Evolutionary conservation across 2,329 filamentous ascomycete species (phyloP).

Genomic region (Pseudonectria buxi): DNA sequence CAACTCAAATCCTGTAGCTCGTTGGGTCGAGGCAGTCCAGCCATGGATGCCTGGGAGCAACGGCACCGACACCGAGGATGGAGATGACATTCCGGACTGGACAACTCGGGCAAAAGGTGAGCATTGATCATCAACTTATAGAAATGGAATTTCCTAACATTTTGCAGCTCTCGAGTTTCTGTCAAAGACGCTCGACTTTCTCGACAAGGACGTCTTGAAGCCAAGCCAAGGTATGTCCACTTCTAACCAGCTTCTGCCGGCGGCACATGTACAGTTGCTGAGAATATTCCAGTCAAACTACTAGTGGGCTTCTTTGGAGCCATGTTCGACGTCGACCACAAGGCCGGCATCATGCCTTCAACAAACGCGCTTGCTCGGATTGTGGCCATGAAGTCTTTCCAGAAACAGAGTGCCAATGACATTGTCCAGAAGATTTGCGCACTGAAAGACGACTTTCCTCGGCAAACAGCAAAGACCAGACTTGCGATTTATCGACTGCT

Average conservation of each 20-base stretch:
- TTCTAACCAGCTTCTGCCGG: background rate
- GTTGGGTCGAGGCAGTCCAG: slow-evolving; percentile 50
- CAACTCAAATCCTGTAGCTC: slow-evolving; percentile 40
- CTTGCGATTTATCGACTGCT: slow-evolving; percentile 47
- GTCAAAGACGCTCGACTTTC: slow-evolving; percentile 43
- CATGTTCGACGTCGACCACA: slow-evolving; percentile 54
- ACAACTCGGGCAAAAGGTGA: slow-evolving; percentile 47
- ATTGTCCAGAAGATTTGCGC: slow-evolving; percentile 45
- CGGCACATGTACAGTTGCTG: slow-evolving; percentile 1
- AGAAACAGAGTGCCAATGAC: slow-evolving; percentile 38
- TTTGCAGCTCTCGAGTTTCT: slow-evolving; percentile 48
- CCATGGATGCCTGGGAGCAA: slow-evolving; percentile 44
- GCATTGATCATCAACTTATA: background rate
- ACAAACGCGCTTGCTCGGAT: slow-evolving; percentile 46
- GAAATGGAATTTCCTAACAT: slow-evolving; percentile 1
- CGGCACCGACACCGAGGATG: slow-evolving; percentile 32
- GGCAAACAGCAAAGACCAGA: slow-evolving; percentile 45
- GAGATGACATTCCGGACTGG: slow-evolving; percentile 40
- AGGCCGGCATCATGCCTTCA: slow-evolving; percentile 50
- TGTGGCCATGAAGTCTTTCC: slow-evolving; percentile 44
- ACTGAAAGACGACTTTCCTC: slow-evolving; percentile 50
- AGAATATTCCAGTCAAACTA: slow-evolving; percentile 32
- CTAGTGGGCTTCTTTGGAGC: slow-evolving; percentile 49
- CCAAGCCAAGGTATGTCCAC: slow-evolving; percentile 39
- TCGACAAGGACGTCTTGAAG: slow-evolving; percentile 40